A percentile compares a stretch with the other conserved stretches of the same genome.
phyloP scores from a whole-genome alignment of 345 rosid species.

The Euphorbia tirucalli region DNA sequence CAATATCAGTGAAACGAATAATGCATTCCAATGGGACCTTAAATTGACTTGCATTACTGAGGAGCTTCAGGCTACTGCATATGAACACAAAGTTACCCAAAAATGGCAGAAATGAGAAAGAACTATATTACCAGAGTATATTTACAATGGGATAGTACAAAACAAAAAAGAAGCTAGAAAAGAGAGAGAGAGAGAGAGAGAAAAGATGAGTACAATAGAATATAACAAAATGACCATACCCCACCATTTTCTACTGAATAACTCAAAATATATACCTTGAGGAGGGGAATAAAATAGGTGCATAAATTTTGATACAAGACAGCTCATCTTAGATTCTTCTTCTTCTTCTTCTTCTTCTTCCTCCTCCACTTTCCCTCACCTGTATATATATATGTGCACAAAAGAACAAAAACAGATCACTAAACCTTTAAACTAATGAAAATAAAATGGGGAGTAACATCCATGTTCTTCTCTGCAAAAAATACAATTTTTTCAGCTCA shows the following conservation, averaged over 20 bases:
- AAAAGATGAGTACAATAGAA: neutral
- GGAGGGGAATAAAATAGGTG: constrained; percentile 10
- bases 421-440: constrained; percentile 25
- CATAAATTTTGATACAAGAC: constrained; percentile 15
- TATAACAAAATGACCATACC: constrained; percentile 16
- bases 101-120: neutral
- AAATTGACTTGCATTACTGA: no score
- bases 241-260: neutral
- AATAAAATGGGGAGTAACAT: constrained; percentile 3
- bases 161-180: neutral
- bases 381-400: constrained; percentile 24
- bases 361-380: constrained; percentile 13
- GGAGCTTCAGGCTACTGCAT: no score
- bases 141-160: constrained; percentile 2
- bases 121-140: neutral
- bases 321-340: constrained; percentile 25
- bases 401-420: constrained; percentile 11
- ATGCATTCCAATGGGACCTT: no score
- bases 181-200: neutral
- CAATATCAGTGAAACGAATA: no score
- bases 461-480: constrained; percentile 23
- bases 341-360: constrained; percentile 16
- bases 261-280: constrained; percentile 5
- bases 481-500: constrained; percentile 12
- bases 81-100: neutral